A percentile compares a stretch with the other conserved stretches of the same genome.
phyloP scores from a whole-genome alignment of 83 land plant genomes.

The Picea abies region DNA sequence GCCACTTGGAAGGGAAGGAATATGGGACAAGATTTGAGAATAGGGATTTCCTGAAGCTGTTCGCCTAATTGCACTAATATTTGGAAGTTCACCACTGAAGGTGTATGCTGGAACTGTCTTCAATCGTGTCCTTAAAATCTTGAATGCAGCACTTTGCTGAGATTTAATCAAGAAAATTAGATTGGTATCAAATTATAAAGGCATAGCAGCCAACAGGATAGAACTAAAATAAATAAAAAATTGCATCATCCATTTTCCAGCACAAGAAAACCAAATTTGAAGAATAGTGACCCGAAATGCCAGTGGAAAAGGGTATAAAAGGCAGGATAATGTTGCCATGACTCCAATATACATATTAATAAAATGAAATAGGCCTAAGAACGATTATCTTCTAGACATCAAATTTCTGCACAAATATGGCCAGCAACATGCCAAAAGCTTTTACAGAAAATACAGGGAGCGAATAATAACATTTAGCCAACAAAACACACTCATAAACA shows the following conservation, averaged over 20 bases:
- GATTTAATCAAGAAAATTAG: neutral
- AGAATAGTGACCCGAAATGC: neutral
- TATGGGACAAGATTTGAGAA: conserved; percentile 41
- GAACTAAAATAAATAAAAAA: neutral
- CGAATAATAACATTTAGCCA: neutral
- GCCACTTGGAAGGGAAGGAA: conserved; percentile 22
- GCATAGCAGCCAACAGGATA: neutral
- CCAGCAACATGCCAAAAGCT: neutral
- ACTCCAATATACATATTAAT: neutral
- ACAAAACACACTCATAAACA: too few species aligned
- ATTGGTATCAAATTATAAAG: neutral
- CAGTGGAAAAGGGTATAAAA: neutral
- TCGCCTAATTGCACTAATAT: conserved; percentile 30
- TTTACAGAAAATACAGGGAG: neutral
- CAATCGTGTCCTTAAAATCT: conserved; percentile 85
- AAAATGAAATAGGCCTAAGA: neutral
- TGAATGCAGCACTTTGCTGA: conserved; percentile 99
- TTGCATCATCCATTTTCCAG: neutral
- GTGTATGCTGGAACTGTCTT: conserved; percentile 85
- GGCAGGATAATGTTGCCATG: neutral
- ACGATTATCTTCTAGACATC: neutral
- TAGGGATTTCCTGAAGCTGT: conserved; percentile 58
- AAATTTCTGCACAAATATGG: neutral
- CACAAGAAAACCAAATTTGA: neutral
- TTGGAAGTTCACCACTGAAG: conserved; percentile 31